phyloP scores from a whole-genome alignment of 2,329 filamentous ascomycete genomes.

The Colletotrichum viniferum region DNA sequence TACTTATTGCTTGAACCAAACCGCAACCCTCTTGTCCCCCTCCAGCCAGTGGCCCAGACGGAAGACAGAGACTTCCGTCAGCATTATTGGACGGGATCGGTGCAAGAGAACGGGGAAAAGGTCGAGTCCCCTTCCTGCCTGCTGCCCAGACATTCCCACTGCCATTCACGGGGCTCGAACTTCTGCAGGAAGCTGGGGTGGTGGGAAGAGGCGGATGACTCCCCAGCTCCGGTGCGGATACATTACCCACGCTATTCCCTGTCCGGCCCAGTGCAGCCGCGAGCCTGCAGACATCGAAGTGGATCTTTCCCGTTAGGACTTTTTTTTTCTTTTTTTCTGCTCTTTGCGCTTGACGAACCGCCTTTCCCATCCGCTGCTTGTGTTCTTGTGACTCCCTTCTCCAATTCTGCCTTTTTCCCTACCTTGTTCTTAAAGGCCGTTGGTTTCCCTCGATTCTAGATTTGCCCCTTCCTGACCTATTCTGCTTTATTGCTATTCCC shows the following conservation, averaged over 20 bases:
- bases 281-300: conserved; percentile 17
- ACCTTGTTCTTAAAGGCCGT: not conserved
- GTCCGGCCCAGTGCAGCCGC: conserved; percentile 14
- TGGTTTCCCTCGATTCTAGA: not conserved
- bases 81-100: conserved; percentile 6
- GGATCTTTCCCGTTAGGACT: conserved; percentile 3
- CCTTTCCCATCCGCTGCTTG: not conserved
- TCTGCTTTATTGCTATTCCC: not conserved
- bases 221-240: not conserved
- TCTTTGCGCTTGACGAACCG: conserved; percentile 13
- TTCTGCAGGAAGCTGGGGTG: conserved; percentile 10
- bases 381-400: conserved; percentile 17
- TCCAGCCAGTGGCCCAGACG: not conserved
- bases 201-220: conserved; percentile 5
- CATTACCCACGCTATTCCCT: conserved; percentile 17
- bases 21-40: not conserved
- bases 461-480: not conserved
- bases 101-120: not conserved
- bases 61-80: not conserved
- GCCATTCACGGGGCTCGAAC: not conserved
- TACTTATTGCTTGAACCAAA: not conserved
- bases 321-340: not conserved
- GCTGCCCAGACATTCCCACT: not conserved
- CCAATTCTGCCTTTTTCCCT: not conserved
- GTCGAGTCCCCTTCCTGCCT: not conserved